These are phyloP conservation scores for Sparassis latifolia DNA, from an alignment of 1,284 basidiomycete species.

Conservation along the genomic window DNA sequence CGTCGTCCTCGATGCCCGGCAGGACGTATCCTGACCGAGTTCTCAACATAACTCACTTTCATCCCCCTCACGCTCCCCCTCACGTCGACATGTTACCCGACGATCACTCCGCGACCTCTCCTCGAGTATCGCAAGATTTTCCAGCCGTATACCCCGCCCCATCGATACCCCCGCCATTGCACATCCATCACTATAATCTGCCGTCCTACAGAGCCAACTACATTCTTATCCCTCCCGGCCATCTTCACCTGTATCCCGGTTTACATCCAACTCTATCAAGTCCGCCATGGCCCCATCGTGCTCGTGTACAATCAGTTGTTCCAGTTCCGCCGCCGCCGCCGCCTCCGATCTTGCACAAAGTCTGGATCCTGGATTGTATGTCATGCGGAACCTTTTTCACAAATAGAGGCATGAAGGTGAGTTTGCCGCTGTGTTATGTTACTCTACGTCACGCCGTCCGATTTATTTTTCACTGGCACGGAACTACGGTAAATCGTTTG, in stretches of 20 bases:
- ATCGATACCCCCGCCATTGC: constrained; percentile 15
- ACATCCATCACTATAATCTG: constrained; percentile 7
- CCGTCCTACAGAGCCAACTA: constrained; percentile 9
- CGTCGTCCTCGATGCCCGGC: too few species aligned
- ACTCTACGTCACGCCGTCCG: too few species aligned
- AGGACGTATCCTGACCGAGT: too few species aligned
- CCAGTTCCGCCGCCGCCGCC: constrained; percentile 7
- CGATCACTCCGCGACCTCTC: too few species aligned
- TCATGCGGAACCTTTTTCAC: constrained; percentile 71
- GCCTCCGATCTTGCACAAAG: constrained; percentile 44
- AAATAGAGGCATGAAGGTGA: constrained; percentile 80
- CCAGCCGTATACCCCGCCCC: not conserved
- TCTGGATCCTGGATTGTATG: constrained; percentile 77
- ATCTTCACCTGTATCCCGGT: not conserved
- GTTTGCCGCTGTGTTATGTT: constrained; percentile 8
- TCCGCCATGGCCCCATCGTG: constrained; percentile 5
- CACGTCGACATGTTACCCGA: too few species aligned
- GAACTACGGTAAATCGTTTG: not conserved
- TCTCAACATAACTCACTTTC: too few species aligned
- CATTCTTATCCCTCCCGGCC: constrained; percentile 2
- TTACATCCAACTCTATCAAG: constrained; percentile 5
- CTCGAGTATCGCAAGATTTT: too few species aligned
- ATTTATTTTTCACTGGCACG: not conserved
- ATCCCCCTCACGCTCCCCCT: too few species aligned
- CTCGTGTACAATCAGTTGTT: constrained; percentile 11